Conservation (phyloP, 441 rosid genomes). For the Oxalis stricta region DNA sequence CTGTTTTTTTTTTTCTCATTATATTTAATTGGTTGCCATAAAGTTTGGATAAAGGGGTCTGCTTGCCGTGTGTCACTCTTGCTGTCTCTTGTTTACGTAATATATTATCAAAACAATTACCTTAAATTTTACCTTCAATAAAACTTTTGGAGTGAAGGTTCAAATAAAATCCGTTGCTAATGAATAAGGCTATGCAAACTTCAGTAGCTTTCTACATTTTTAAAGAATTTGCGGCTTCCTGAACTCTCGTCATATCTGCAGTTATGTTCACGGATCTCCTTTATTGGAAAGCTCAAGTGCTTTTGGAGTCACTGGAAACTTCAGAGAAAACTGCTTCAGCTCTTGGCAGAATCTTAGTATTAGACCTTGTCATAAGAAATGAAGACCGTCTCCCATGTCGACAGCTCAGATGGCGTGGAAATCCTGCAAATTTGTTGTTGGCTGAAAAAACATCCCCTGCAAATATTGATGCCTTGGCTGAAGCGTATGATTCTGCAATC, state of each 20-base stretch:
- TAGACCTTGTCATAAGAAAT: slow-evolving; percentile 95
- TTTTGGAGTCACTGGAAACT: slow-evolving; percentile 50
- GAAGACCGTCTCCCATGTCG: slow-evolving; percentile 97
- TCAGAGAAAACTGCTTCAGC: slow-evolving; percentile 82
- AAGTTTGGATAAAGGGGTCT: too few relatives aligned
- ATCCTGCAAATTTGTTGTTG: slow-evolving; percentile 80
- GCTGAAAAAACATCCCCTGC: slow-evolving; percentile 52
- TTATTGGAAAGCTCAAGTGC: slow-evolving; percentile 69
- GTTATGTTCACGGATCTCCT: slow-evolving; percentile 97
- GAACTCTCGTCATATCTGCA: slow-evolving; percentile 20
- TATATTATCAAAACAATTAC: too few relatives aligned
- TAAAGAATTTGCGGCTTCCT: not conserved
- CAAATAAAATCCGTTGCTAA: too few relatives aligned
- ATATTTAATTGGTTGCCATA: too few relatives aligned
- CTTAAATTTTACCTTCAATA: too few relatives aligned
- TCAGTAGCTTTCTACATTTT: too few relatives aligned
- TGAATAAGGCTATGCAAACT: too few relatives aligned
- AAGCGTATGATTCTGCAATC: slow-evolving; percentile 70
- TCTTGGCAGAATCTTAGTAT: slow-evolving; percentile 75
- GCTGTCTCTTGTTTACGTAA: too few relatives aligned
- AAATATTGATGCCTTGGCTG: slow-evolving; percentile 40
- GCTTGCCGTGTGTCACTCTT: not conserved
- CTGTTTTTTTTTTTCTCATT: not conserved
- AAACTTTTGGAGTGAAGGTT: too few relatives aligned
- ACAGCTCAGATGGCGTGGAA: slow-evolving; percentile 96